Base-by-base conservation (phyloP, 306 rosid genomes). In the Herpetospermum pedunculosum region DNA sequence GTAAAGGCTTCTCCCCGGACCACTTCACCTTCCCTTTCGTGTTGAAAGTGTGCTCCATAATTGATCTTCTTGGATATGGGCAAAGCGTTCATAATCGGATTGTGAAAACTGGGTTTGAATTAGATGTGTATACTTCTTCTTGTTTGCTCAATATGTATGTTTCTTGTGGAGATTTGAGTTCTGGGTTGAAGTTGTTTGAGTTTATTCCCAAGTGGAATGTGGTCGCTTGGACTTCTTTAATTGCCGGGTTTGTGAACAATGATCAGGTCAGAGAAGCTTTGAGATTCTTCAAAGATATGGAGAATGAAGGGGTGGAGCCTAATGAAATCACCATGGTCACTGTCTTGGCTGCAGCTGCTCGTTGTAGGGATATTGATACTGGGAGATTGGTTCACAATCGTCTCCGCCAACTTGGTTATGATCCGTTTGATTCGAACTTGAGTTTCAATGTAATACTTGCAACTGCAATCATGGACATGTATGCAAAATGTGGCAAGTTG, bases 181-280 rank as follows among this genome's bases (percentile, higher is more conserved):
- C 77, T 5, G 82, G 70, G 29, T 34, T 14, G 60, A 84, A 92
- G 77, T 84, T 90, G 85, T 92, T 90, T 78, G 89, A 88, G 70
- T 52, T 18, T 47, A 85, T 87, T 77, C 88, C 92, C 0, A 84
- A 88, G 81, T 74, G 84, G 85, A 92, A 85, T 80, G 88, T 90
- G 71, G 95, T 88, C 60, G 98, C 92, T 75, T 90, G 96, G 95
- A 83, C 89, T 75, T 81, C 87, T 78, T 83, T 92, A 84, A 84
- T 92, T 90, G 76, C 87, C 13, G 91, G 85, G 81, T 81, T 73
- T 75, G 82, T 90, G 15, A 83, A 58, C 38, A 84, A 80, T 70
- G 44, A 48, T 41, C 73, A 38, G 55, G 69, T 75, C 19, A 54
- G 35, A 0, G 82, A 80, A 47, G 91, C 95, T 75, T 23, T 90